These are phyloP conservation scores for Psilocybe azurescens DNA, from an alignment of 768 basidiomycete genomes.

Conservation along the genomic window DNA sequence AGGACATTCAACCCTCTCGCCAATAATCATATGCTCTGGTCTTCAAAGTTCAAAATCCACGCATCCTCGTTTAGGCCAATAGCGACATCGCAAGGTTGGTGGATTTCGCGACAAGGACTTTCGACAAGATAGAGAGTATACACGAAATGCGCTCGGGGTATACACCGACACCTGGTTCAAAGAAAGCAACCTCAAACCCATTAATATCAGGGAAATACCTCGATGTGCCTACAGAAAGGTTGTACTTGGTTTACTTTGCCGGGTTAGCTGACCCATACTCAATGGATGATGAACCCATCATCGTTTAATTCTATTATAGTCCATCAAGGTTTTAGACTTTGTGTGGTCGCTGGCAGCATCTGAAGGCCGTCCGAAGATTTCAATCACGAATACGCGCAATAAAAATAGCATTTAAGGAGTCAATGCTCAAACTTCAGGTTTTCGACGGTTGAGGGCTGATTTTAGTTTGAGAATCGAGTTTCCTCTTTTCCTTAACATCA, in stretches of 20 bases:
- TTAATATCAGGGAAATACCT: constrained; percentile 77
- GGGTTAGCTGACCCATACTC: constrained; percentile 50
- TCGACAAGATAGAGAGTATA: no score
- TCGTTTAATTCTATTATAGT: constrained; percentile 43
- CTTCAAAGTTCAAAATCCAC: background rate
- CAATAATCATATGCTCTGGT: background rate
- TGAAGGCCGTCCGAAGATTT: constrained; percentile 37
- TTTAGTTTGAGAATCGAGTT: background rate
- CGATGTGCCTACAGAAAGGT: constrained; percentile 79
- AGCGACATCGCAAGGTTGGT: background rate
- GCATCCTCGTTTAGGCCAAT: background rate
- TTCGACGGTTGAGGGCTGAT: background rate
- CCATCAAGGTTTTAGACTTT: constrained; percentile 78
- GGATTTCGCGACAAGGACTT: background rate
- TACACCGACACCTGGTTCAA: constrained; percentile 6
- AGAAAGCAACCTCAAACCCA: constrained; percentile 36
- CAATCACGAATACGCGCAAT: no score
- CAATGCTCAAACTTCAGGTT: no score
- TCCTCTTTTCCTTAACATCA: background rate
- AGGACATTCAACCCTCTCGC: background rate
- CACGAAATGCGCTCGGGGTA: no score
- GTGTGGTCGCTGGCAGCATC: constrained; percentile 56
- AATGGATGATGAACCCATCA: background rate
- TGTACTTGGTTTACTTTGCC: constrained; percentile 80
- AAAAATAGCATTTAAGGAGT: no score